Base-by-base conservation (phyloP, 352 stramenopile genomes). In the Aphanomyces invadans region DNA sequence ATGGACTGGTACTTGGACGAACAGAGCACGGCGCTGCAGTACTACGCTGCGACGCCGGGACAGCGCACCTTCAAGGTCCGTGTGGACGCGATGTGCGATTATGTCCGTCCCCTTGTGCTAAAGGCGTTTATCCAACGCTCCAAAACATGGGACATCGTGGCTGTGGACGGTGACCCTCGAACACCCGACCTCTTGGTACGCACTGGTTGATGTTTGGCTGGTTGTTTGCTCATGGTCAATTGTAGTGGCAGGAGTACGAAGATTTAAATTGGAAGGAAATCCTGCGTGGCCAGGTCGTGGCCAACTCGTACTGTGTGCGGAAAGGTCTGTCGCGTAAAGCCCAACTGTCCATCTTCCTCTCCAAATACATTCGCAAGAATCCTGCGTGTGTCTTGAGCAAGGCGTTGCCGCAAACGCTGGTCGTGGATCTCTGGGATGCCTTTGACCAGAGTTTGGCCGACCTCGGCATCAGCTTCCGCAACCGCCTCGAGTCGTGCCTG, bases 321-420 rank as follows among this genome's bases (percentile, higher is more conserved):
- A 88, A 88, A 66, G 81, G 81, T 0, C 70, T 90, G 9, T 87
- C 76, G 31, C 76, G 81, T 29, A 90, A 89, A 64, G 81, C 81
- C 1, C 81, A 90, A 60, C 71, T 90, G 48, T 85, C 76, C 25
- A 78, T 84, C 52, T 89, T 87, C 57, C 70, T 86, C 28, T 76
- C 74, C 68, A 84, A 86, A 65, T 83, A 89, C 74, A 77, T 87
- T 28, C 70, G 69, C 63, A 90, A 90, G 71, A 69, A 88, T 48
- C 76, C 78, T 2, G 54, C 70, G 0, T 86, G 75, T 46, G 71
- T 75, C 42, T 36, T 90, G 21, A 84, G 72, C 49, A 77, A 74
- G 46, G 70, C 72, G 4, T 53, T 90, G 23, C 79, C 81, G 5
- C 64, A 74, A 7, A 90, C 78, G 12, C 60, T 87, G 25, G 79